phyloP scores from a whole-genome alignment of 2,329 filamentous ascomycete species.

The Fusarium lateritium region DNA sequence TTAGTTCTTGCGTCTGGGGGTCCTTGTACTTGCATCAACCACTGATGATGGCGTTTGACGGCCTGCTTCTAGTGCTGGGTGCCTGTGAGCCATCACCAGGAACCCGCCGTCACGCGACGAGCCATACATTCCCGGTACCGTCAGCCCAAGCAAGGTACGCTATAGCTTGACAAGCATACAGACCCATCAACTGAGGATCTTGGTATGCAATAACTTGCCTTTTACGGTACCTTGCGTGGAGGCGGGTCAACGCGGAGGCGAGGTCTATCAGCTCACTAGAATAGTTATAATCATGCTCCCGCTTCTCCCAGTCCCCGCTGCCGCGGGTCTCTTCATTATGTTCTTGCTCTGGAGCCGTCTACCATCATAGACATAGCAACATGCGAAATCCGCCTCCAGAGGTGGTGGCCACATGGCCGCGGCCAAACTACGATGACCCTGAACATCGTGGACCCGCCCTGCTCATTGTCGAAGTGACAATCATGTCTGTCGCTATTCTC shows the following conservation, averaged over 20 bases:
- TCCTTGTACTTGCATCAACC: conserved; percentile 30
- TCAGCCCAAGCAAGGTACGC: conserved; percentile 20
- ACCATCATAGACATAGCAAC: conserved; percentile 19
- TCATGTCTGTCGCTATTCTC: conserved; percentile 54
- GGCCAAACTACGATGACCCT: conserved; percentile 57
- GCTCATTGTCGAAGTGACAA: conserved; percentile 56
- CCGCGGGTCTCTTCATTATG: conserved; percentile 58
- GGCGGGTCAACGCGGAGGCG: conserved; percentile 41
- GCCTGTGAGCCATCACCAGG: conserved; percentile 38
- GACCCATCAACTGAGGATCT: conserved; percentile 24
- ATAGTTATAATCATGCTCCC: conserved; percentile 41
- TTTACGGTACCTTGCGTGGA: conserved; percentile 31
- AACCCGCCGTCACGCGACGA: conserved; percentile 45
- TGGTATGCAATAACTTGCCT: conserved; percentile 20
- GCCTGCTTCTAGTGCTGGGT: conserved; percentile 12
- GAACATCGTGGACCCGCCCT: conserved; percentile 56
- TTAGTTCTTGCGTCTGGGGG: not conserved
- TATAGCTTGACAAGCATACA: conserved; percentile 12
- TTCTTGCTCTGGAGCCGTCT: conserved; percentile 21
- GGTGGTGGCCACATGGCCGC: conserved; percentile 56
- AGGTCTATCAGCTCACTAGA: conserved; percentile 24
- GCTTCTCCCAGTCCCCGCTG: conserved; percentile 19
- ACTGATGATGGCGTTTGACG: conserved; percentile 20
- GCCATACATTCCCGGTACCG: not conserved
- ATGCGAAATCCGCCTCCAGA: conserved; percentile 57